Percentiles rank a stretch among this genome's conserved stretches.
phyloP scores from a whole-genome alignment of 2,329 filamentous ascomycete genomes.

The Dactylellina sp. region DNA sequence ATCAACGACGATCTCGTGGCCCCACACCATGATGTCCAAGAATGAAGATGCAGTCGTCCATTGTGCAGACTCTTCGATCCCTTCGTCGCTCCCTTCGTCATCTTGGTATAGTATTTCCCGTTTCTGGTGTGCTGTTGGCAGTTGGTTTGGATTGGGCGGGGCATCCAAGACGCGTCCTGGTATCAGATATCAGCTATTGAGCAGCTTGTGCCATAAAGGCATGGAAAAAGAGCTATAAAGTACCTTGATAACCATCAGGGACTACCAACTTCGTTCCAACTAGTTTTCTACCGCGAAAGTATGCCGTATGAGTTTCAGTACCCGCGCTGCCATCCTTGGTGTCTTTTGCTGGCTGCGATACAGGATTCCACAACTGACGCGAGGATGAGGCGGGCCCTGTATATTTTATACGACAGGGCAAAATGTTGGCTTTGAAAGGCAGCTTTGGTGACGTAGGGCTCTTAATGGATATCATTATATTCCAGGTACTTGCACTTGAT shows the following conservation, averaged over 20 bases:
- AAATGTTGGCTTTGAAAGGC: slow-evolving; percentile 46
- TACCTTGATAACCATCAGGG: slow-evolving; percentile 54
- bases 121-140: slow-evolving; percentile 28
- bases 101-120: slow-evolving; percentile 39
- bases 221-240: not conserved
- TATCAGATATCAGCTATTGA: too few relatives aligned
- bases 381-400: slow-evolving; percentile 54
- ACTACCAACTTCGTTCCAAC: slow-evolving; percentile 40
- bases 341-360: slow-evolving; percentile 5
- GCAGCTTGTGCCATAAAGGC: too few relatives aligned
- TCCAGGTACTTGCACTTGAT: not conserved
- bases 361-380: slow-evolving; percentile 48
- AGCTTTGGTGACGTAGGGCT: not conserved
- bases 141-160: slow-evolving; percentile 3
- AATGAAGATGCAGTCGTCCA: slow-evolving; percentile 40
- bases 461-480: slow-evolving; percentile 54
- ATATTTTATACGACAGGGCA: slow-evolving; percentile 54
- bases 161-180: slow-evolving; percentile 29
- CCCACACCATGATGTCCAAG: slow-evolving; percentile 52
- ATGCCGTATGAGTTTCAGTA: slow-evolving; percentile 37
- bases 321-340: slow-evolving; percentile 4
- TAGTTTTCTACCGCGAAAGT: slow-evolving; percentile 52
- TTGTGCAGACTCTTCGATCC: slow-evolving; percentile 19
- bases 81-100: slow-evolving; percentile 28
- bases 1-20: slow-evolving; percentile 42